Conservation (phyloP, 352 stramenopile species). For the Phytophthora pisi region DNA sequence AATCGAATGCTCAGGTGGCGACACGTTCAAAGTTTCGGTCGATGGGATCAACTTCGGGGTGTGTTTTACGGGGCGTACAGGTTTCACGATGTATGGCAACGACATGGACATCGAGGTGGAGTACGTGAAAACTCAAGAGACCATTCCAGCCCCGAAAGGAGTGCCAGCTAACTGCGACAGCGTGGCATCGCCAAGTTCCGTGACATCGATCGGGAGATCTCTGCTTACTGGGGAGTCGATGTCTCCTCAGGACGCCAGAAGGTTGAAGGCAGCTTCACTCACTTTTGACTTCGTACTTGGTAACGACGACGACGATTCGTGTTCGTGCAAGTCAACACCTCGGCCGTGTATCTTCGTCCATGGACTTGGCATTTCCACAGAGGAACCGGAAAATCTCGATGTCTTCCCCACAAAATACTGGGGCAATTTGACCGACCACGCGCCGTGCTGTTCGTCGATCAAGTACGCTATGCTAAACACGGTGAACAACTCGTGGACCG, state of each 20-base stretch:
- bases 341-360: slow-evolving; percentile 35
- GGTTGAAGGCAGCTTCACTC: slow-evolving; percentile 11
- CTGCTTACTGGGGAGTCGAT: slow-evolving; percentile 24
- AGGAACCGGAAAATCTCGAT: slow-evolving; percentile 20
- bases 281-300: slow-evolving; percentile 20
- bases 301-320: not conserved
- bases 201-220: slow-evolving; percentile 21
- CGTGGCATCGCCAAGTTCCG: slow-evolving; percentile 5
- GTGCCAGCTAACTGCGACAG: slow-evolving; percentile 11
- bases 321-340: slow-evolving; percentile 22
- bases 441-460: slow-evolving; percentile 45
- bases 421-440: slow-evolving; percentile 37
- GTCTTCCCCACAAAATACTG: slow-evolving; percentile 34
- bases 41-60: slow-evolving; percentile 33
- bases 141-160: slow-evolving; percentile 12
- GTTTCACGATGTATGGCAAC: slow-evolving; percentile 22
- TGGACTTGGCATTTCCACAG: slow-evolving; percentile 21
- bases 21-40: slow-evolving; percentile 33
- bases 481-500: slow-evolving; percentile 40
- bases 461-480: slow-evolving; percentile 45
- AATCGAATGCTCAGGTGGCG: slow-evolving; percentile 25
- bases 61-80: slow-evolving; percentile 20
- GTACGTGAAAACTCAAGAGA: slow-evolving; percentile 13
- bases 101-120: slow-evolving; percentile 30
- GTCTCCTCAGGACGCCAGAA: not conserved